Percentiles rank a stretch among this genome's conserved stretches.
Conservation (phyloP, 495 filamentous ascomycete species). For the Arthonia radiata region DNA sequence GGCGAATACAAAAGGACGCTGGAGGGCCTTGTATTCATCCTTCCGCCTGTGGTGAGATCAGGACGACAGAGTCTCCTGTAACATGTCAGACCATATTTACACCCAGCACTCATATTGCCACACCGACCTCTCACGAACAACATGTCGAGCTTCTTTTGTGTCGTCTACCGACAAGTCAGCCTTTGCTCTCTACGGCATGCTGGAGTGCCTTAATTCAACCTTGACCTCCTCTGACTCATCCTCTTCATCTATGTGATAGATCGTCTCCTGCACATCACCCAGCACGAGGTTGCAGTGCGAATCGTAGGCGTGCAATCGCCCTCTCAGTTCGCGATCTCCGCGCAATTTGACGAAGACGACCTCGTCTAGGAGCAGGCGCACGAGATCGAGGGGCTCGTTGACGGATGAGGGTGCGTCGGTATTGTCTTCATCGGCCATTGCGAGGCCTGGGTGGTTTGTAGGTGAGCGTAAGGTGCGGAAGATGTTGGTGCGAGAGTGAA, state of each 20-base stretch:
- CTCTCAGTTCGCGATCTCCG: conserved; percentile 87
- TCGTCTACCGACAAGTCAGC: conserved; percentile 29
- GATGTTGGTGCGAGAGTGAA: too few species aligned
- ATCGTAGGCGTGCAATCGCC: conserved; percentile 92
- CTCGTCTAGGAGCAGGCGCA: conserved; percentile 81
- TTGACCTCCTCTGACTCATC: conserved; percentile 64
- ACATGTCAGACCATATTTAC: conserved; percentile 11
- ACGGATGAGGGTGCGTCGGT: conserved; percentile 32
- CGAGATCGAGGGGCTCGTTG: conserved; percentile 79
- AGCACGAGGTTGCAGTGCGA: conserved; percentile 97
- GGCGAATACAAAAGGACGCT: too few species aligned
- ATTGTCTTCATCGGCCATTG: conserved; percentile 54
- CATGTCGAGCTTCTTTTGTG: conserved; percentile 95
- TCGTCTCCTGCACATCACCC: conserved; percentile 89
- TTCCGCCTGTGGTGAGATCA: conserved; percentile 86
- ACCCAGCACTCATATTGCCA: background rate
- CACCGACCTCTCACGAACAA: conserved; percentile 60
- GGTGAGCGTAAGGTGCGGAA: too few species aligned
- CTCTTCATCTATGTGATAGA: conserved; percentile 63
- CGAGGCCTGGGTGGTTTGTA: conserved; percentile 3
- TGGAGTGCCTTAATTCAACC: conserved; percentile 14
- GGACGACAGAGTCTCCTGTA: conserved; percentile 79
- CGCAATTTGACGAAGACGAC: conserved; percentile 90
- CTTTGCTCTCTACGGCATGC: background rate
- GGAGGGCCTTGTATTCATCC: too few species aligned